Evolutionary conservation across 768 basidiomycete genomes (phyloP), one percentile per base, ranked within the genome.

Genomic region (Trametes cingulata): DNA sequence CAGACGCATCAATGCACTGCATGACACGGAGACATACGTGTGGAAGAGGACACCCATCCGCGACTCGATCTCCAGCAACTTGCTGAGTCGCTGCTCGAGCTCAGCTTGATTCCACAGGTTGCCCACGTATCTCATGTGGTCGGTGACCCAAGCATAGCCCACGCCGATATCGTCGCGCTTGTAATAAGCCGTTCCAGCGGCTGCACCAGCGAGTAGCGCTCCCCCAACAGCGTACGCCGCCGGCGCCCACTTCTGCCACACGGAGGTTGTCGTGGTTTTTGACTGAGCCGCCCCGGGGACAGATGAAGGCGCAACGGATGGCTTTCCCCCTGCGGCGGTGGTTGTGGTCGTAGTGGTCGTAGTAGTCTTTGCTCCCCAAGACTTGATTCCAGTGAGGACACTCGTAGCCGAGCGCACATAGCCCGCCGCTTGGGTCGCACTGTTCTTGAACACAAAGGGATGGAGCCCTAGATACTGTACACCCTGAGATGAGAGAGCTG

Each of bases 121-220:
- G 42, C 90, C 85, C 9, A 95, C 87, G 72, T 89, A 98, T 68
- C 88, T 90, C 85, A 97, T 84, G 71, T 98, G 95, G 65, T 95
- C 94, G 29, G 81, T 85, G 2, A 86, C 87, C 86, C 87, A 94
- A 12, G 78, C 75, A 65, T 88, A 88, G 2, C 90, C 85, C 42
- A 78, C 78, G 6, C 81, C 80, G 29, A 97, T 74, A 25, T 93
- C 90, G 13, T 91, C 86, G 52, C 89, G 83, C 59, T 86, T 85
- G 75, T 88, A 88, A 68, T 93, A 95, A 6, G 91, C 92, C 2
- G 90, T 84, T 0, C 92, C 90, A 15, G 88, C 91, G 5, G 91
- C 91, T 5, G 91, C 92, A 9, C 91, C 90, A 0, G 92, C 93
- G 1, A 93, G 52, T 9, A 91, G 65, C 33, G 90, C 85, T 41